phyloP scores from a whole-genome alignment of 2,329 filamentous ascomycete genomes.

The Aurifilum marmelostoma region DNA sequence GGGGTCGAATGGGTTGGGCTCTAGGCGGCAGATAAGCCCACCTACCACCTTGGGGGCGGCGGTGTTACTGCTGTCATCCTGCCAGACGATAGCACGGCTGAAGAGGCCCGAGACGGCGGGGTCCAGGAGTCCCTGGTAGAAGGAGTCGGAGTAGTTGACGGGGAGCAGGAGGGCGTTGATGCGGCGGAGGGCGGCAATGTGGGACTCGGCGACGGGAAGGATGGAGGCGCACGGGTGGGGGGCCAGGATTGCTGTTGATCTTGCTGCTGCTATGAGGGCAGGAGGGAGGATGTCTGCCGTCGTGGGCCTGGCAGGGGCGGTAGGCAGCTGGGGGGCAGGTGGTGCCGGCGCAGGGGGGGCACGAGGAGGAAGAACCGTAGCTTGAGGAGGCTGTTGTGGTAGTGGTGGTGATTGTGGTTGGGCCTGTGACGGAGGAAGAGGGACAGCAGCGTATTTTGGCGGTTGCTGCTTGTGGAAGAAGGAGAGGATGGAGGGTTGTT shows the following conservation, averaged over 20 bases:
- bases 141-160: slow-evolving; percentile 65
- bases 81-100: slow-evolving; percentile 64
- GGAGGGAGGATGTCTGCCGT: slow-evolving; percentile 31
- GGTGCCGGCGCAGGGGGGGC: slow-evolving; percentile 30
- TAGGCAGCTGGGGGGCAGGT: slow-evolving; percentile 24
- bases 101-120: slow-evolving; percentile 54
- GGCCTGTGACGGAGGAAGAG: slow-evolving; percentile 41
- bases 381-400: slow-evolving; percentile 31
- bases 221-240: slow-evolving; percentile 55
- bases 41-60: slow-evolving; percentile 57
- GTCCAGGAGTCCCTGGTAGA: slow-evolving; percentile 61
- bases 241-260: slow-evolving; percentile 34
- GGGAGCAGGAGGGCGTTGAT: slow-evolving; percentile 68
- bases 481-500: slow-evolving; percentile 60
- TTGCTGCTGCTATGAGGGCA: slow-evolving; percentile 33
- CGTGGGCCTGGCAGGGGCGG: slow-evolving; percentile 21
- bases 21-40: slow-evolving; percentile 64
- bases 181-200: slow-evolving; percentile 62
- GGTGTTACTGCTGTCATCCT: slow-evolving; percentile 41
- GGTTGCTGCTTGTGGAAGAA: slow-evolving; percentile 56
- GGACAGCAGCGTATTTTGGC: slow-evolving; percentile 49
- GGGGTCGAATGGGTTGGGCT: slow-evolving; percentile 47
- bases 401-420: slow-evolving; percentile 32
- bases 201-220: slow-evolving; percentile 51
- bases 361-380: slow-evolving; percentile 31